These are phyloP conservation scores for Blastobotrys chiropterorum DNA, from an alignment of 805 yeast species.

Conservation along the genomic window DNA sequence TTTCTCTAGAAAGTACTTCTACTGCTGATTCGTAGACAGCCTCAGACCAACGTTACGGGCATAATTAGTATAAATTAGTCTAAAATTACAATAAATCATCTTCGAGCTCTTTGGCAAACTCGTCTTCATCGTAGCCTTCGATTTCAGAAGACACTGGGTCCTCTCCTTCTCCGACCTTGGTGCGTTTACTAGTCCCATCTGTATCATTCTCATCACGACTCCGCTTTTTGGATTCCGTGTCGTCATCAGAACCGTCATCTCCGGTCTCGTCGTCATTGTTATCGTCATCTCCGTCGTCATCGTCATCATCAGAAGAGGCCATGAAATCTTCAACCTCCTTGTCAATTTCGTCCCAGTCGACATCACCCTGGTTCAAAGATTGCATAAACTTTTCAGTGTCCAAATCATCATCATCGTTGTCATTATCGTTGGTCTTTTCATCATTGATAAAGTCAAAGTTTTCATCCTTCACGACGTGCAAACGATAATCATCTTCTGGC, in stretches of 20 bases:
- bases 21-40: no score
- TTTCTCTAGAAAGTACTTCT: no score
- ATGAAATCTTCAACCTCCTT: constrained; percentile 51
- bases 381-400: constrained; percentile 37
- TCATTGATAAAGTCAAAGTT: constrained; percentile 30
- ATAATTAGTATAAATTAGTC: not conserved
- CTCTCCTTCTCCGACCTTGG: constrained; percentile 2
- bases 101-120: constrained; percentile 26
- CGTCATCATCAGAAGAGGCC: constrained; percentile 25
- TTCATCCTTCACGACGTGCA: constrained; percentile 38
- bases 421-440: constrained; percentile 32
- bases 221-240: constrained; percentile 1
- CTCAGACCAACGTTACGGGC: no score
- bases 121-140: constrained; percentile 25
- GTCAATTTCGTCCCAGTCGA: constrained; percentile 46
- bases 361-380: constrained; percentile 25
- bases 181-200: constrained; percentile 12
- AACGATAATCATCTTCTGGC: constrained; percentile 52
- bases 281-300: constrained; percentile 28
- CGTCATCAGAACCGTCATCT: constrained; percentile 16
- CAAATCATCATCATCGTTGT: constrained; percentile 36
- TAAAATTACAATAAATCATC: constrained; percentile 18
- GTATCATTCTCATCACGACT: constrained; percentile 11
- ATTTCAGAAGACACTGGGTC: constrained; percentile 10
- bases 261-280: constrained; percentile 14